Conservation (phyloP, 2,329 filamentous ascomycete genomes). For the Blumeriella jaapii region DNA sequence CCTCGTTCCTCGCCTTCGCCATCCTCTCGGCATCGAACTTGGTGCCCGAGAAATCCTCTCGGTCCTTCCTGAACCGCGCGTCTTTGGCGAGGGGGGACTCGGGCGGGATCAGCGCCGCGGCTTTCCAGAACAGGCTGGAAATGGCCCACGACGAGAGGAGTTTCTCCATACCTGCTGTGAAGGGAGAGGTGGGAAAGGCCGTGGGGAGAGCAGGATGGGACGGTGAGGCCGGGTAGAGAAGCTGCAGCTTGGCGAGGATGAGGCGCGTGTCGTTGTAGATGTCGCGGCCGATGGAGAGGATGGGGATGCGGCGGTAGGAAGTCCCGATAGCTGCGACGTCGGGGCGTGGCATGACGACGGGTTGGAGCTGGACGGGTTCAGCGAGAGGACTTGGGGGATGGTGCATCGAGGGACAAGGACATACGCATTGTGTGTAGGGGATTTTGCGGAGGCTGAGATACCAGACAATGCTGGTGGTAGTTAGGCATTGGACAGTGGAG, state of each 20-base stretch:
- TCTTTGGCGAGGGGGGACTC: constrained; percentile 43
- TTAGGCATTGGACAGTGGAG: constrained; percentile 6
- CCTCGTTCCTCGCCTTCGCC: constrained; percentile 39
- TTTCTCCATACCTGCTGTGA: constrained; percentile 33
- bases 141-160: constrained; percentile 48
- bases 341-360: constrained; percentile 52
- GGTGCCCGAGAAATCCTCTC: constrained; percentile 34
- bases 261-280: constrained; percentile 60
- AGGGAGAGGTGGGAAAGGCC: constrained; percentile 21
- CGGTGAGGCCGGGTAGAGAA: constrained; percentile 36
- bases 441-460: constrained; percentile 57
- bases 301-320: constrained; percentile 56
- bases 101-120: constrained; percentile 44
- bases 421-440: constrained; percentile 55
- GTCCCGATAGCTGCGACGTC: constrained; percentile 51
- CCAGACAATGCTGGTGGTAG: constrained; percentile 39
- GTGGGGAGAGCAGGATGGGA: constrained; percentile 27
- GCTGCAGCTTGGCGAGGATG: constrained; percentile 53
- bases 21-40: constrained; percentile 31
- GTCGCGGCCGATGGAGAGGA: constrained; percentile 54
- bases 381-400: not conserved
- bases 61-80: constrained; percentile 47
- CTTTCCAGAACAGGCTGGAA: constrained; percentile 42
- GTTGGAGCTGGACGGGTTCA: constrained; percentile 45
- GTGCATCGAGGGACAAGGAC: constrained; percentile 21